phyloP scores from a whole-genome alignment of 306 rosid species.

The Mucuna pruriens region DNA sequence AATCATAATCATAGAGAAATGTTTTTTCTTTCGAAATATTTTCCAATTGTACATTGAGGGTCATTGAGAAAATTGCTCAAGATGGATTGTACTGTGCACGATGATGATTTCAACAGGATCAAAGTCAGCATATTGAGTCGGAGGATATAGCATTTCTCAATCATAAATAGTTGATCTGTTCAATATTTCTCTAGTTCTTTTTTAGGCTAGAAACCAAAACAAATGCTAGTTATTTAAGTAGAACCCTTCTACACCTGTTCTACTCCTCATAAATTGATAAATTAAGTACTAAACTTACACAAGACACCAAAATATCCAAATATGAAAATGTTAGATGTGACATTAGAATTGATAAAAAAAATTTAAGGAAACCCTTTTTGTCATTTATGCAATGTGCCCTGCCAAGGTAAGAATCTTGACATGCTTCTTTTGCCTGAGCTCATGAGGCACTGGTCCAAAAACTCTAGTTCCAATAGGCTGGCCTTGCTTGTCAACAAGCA shows the following conservation, averaged over 20 bases:
- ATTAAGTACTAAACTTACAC: neutral
- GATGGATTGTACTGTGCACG: too few species aligned
- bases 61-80: too few species aligned
- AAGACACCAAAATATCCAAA: neutral
- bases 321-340: neutral
- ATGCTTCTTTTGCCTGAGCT: slow-evolving; percentile 86
- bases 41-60: too few species aligned
- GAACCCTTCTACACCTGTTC: neutral
- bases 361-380: slow-evolving; percentile 9
- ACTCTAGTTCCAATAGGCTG: slow-evolving; percentile 94
- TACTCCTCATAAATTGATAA: neutral
- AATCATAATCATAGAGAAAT: too few species aligned
- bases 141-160: too few species aligned
- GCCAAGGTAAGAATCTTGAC: slow-evolving; percentile 89
- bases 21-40: too few species aligned
- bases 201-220: slow-evolving; percentile 12
- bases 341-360: slow-evolving; percentile 24
- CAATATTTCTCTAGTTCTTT: neutral
- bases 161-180: neutral
- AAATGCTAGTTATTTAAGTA: neutral
- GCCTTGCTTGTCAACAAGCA: slow-evolving; percentile 90
- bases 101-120: too few species aligned
- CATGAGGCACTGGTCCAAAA: slow-evolving; percentile 93
- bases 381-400: slow-evolving; percentile 70
- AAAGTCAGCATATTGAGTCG: too few species aligned